phyloP scores from a whole-genome alignment of 139 green algal species.

The Cymbomonas tetramitiformis region DNA sequence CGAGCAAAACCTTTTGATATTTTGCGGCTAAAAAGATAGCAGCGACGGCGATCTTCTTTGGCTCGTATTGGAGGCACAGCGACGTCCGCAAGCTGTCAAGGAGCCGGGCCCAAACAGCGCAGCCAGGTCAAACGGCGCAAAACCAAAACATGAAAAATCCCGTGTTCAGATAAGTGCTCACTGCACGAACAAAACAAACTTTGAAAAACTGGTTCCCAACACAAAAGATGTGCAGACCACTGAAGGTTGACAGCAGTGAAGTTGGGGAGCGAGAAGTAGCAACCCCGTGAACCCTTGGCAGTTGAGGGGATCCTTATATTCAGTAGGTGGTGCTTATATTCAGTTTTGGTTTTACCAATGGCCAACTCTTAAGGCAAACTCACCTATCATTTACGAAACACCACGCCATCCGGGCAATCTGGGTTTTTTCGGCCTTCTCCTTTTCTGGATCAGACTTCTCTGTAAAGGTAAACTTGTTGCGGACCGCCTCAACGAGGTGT shows the following conservation, averaged over 20 bases:
- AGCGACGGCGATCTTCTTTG: constrained; percentile 22
- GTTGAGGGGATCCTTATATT: too few species aligned
- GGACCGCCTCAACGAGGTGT: constrained; percentile 20
- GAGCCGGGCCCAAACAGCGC: too few species aligned
- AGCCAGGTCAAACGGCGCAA: too few species aligned
- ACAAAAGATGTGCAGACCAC: background rate
- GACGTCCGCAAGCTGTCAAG: constrained; percentile 31
- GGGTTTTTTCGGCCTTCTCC: background rate
- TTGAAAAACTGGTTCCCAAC: background rate
- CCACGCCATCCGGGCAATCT: constrained; percentile 34
- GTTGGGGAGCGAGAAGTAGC: too few species aligned
- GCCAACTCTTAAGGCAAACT: background rate
- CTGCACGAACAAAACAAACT: too few species aligned
- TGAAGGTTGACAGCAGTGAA: too few species aligned
- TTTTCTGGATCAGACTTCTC: constrained; percentile 1
- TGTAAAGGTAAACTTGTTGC: constrained; percentile 13
- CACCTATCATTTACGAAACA: constrained; percentile 45
- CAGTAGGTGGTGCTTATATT: too few species aligned
- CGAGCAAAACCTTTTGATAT: too few species aligned
- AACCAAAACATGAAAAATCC: too few species aligned
- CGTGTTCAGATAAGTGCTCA: too few species aligned
- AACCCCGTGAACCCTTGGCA: too few species aligned
- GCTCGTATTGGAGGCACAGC: constrained; percentile 25
- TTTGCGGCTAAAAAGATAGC: constrained; percentile 31
- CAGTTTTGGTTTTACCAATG: background rate